Base-by-base conservation (phyloP, 495 filamentous ascomycete genomes). In the Pseudotulostoma volvatum region DNA sequence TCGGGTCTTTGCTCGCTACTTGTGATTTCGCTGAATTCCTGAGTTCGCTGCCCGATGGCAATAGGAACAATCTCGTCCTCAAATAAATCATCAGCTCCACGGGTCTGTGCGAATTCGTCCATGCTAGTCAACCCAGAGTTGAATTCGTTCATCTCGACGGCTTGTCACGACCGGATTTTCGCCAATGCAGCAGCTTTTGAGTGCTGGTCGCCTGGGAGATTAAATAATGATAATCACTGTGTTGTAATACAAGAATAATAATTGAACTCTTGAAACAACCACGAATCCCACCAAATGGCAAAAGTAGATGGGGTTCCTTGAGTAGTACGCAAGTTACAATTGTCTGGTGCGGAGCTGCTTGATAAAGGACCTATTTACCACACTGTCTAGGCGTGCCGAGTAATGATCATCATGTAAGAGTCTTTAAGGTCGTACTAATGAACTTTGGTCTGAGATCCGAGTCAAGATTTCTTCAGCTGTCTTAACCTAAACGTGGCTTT, bases 31-130 rank as follows among this genome's bases (percentile, higher is more conserved):
- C 39, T 40, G 28, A 57, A 52, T 1, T 48, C 47, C 25, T 52
- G 56, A 3, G 38, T 37, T 28, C 63, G 44, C 30, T 53, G 54
- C 38, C 59, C 56, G 2, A 52, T 52, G 2, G 67, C 38, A 19
- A 79, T 57, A 3, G 79, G 77, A 23, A 74, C 73, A 44, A 81
- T 78, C 47, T 81, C 79, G 48, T 83, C 78, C 44, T 77, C 73
- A 47, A 81, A 81, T 11, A 82, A 55, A 52, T 82, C 76, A 44
- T 84, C 77, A 11, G 67, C 68, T 8, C 64, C 66, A 19, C 77
- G 64, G 0, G 77, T 78, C 47, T 81, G 79, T 13, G 76, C 76
- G 45, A 81, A 81, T 40, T 61, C 58, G 43, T 67, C 61, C 41
- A 61, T 53, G 4, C 33, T 38, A 18, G 34, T 35, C 23, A 11